phyloP scores from a whole-genome alignment of 1,284 basidiomycete genomes.

The Fomitiporia mediterranea region DNA sequence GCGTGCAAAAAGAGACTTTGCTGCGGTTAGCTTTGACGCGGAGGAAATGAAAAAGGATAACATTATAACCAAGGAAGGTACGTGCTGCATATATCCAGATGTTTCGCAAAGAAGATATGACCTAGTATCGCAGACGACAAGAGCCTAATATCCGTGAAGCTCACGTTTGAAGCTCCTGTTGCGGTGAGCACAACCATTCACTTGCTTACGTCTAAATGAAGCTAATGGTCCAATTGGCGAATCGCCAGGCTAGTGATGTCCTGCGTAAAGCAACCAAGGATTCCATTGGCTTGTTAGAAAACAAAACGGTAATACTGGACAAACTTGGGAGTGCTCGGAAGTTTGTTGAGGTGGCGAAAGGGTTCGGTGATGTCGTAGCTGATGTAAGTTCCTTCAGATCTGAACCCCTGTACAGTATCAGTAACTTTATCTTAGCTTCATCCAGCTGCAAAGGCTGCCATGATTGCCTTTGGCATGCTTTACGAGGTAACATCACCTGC shows the following conservation, averaged over 20 bases:
- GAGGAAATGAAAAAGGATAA: neutral
- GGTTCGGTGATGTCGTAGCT: neutral
- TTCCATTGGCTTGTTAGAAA: neutral
- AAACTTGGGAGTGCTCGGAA: neutral
- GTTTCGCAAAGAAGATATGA: too few species aligned
- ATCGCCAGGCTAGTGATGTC: neutral
- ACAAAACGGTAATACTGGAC: neutral
- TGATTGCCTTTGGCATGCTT: neutral
- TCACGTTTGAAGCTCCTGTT: neutral
- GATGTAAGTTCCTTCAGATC: neutral
- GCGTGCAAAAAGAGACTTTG: neutral
- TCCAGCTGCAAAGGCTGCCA: slow-evolving; percentile 3
- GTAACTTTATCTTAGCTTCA: neutral
- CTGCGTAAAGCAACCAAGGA: neutral
- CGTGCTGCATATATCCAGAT: too few species aligned
- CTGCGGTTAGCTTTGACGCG: neutral
- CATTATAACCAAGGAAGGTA: neutral
- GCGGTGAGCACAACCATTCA: neutral
- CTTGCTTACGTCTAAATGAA: neutral
- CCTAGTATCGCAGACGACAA: neutral
- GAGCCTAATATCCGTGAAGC: neutral
- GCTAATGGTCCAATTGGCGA: too few species aligned
- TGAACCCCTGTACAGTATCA: neutral
- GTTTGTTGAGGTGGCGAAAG: neutral
- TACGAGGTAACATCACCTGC: neutral